Percentiles rank a stretch among this genome's conserved stretches.
Evolutionary conservation across 371 early-diverging fungal species (phyloP).

Genomic region (Chytridium lagenaria): DNA sequence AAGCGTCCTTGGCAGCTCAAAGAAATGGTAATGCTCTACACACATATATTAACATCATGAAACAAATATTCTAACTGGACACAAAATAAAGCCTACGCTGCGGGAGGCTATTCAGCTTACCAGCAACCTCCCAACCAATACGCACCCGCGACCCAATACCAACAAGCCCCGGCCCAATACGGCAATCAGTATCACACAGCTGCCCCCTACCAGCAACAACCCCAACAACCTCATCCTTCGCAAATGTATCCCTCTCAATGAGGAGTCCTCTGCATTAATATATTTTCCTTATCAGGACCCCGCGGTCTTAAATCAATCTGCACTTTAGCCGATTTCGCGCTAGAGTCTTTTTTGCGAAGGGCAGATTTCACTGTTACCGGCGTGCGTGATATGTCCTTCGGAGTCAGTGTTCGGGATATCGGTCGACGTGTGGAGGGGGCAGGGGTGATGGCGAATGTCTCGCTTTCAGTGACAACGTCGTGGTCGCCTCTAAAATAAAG

Average conservation of each 20-base stretch:
- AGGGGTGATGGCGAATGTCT: not conserved
- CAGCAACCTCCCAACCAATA: slow-evolving; percentile 4
- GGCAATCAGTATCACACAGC: no score
- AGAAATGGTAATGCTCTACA: slow-evolving; percentile 18
- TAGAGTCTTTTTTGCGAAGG: no score
- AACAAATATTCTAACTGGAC: not conserved
- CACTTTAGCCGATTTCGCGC: no score
- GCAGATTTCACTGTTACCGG: no score
- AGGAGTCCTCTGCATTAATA: no score
- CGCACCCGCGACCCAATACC: not conserved
- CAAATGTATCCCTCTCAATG: no score
- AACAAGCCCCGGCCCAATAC: not conserved
- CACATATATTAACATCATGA: not conserved
- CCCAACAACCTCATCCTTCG: no score
- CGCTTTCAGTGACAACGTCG: not conserved
- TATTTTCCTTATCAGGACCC: no score
- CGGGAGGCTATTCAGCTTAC: slow-evolving; percentile 6
- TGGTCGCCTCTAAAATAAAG: not conserved
- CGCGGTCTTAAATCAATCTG: no score
- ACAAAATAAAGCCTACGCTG: not conserved
- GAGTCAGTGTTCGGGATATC: not conserved
- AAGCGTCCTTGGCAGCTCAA: slow-evolving; percentile 39
- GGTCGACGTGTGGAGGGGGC: not conserved
- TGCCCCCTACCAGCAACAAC: no score
- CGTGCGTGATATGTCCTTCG: no score